Conservation (phyloP, 306 rosid genomes). For the Gleditsia sinensis region DNA sequence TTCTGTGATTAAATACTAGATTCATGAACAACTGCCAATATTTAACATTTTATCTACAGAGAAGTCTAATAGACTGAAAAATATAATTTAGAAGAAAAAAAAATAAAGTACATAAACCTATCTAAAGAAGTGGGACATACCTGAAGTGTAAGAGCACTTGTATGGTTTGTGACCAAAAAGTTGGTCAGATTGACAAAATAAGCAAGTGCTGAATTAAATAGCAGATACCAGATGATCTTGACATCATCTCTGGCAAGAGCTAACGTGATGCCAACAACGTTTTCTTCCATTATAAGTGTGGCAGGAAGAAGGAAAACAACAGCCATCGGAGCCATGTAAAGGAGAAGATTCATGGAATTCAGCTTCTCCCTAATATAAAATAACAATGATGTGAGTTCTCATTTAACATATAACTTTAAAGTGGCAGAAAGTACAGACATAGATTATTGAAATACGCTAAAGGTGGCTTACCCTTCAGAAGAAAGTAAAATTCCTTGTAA, state of each 20-base stretch:
- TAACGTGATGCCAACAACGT: slow-evolving; percentile 93
- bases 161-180: slow-evolving; percentile 97
- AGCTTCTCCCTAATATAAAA: slow-evolving; percentile 82
- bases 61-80: background rate
- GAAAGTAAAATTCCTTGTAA: slow-evolving; percentile 96
- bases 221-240: slow-evolving; percentile 95
- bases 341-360: slow-evolving; percentile 99
- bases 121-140: slow-evolving; percentile 50
- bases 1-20: background rate
- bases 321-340: slow-evolving; percentile 99
- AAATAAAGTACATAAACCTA: background rate
- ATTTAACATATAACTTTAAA: background rate
- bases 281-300: slow-evolving; percentile 93
- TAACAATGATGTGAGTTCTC: slow-evolving; percentile 35
- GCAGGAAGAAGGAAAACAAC: slow-evolving; percentile 99
- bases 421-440: background rate
- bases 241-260: slow-evolving; percentile 96
- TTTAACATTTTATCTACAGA: background rate
- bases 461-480: slow-evolving; percentile 83
- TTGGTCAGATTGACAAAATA: slow-evolving; percentile 97
- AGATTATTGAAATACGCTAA: background rate
- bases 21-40: background rate
- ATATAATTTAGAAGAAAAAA: background rate
- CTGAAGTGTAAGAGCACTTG: slow-evolving; percentile 99
- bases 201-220: slow-evolving; percentile 90